Conservation (phyloP, 129 eudicot genomes). For the Logfia minima region DNA sequence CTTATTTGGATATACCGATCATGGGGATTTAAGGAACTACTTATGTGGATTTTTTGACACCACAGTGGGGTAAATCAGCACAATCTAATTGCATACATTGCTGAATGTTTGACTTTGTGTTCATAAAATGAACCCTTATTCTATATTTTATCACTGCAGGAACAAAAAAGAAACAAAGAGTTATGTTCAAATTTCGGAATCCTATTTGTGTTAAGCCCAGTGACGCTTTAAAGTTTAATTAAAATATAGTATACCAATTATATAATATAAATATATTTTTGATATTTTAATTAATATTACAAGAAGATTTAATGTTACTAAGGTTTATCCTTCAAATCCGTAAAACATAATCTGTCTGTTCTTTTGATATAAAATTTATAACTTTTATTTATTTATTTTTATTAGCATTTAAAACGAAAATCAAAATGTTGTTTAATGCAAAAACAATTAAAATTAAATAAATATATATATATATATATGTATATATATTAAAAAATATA, state of each 20-base stretch:
- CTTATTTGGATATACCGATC: constrained; percentile 78
- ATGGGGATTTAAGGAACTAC: constrained; percentile 79
- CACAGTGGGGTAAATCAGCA: constrained; percentile 69
- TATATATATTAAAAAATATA: not conserved
- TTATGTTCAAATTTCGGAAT: constrained; percentile 68
- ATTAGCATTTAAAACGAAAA: not conserved
- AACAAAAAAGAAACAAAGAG: constrained; percentile 80
- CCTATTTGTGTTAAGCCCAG: too few species aligned
- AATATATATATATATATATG: too few species aligned
- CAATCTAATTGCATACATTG: not conserved
- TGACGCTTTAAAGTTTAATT: constrained; percentile 21
- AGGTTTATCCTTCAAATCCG: not conserved
- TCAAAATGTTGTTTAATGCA: not conserved
- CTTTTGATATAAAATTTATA: not conserved
- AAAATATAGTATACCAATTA: not conserved
- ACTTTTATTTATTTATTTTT: not conserved
- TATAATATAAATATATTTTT: not conserved
- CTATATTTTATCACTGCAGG: constrained; percentile 36
- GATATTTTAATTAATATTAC: not conserved
- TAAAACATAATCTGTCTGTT: not conserved
- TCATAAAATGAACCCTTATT: not conserved
- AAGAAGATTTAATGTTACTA: not conserved
- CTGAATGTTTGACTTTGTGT: not conserved
- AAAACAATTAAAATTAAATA: not conserved
- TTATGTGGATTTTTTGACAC: constrained; percentile 85